Percentiles rank a stretch among this genome's conserved stretches.
Evolutionary conservation across 2,329 filamentous ascomycete genomes (phyloP).

Genomic region (Clonostachys rosea): DNA sequence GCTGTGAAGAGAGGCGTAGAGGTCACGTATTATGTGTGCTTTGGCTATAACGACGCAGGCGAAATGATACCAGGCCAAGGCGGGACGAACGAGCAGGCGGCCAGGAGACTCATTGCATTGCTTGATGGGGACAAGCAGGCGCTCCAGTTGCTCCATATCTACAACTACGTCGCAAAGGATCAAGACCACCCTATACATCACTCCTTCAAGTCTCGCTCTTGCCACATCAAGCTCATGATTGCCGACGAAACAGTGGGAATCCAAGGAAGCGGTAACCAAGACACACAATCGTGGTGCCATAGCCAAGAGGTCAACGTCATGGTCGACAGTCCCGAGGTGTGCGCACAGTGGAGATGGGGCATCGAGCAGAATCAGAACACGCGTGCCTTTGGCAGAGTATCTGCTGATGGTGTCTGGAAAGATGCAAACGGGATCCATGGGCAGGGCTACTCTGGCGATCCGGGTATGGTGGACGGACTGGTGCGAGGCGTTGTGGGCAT

Average conservation of each 20-base stretch:
- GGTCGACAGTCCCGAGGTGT: conserved; percentile 60
- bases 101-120: conserved; percentile 50
- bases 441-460: conserved; percentile 6
- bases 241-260: conserved; percentile 65
- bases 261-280: conserved; percentile 73
- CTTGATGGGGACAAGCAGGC: conserved; percentile 39
- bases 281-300: conserved; percentile 77
- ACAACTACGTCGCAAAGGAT: conserved; percentile 72
- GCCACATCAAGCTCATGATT: conserved; percentile 76
- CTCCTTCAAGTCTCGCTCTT: conserved; percentile 59
- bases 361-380: conserved; percentile 66
- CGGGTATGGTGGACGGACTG: conserved; percentile 5
- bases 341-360: conserved; percentile 56
- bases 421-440: conserved; percentile 35
- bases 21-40: conserved; percentile 67
- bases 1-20: conserved; percentile 65
- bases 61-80: conserved; percentile 73
- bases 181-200: conserved; percentile 65
- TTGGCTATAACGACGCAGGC: conserved; percentile 76
- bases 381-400: conserved; percentile 47
- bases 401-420: conserved; percentile 58
- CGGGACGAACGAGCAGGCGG: conserved; percentile 70
- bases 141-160: conserved; percentile 44
- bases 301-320: conserved; percentile 75
- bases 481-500: conserved; percentile 6